A percentile compares a stretch with the other conserved stretches of the same genome.
Evolutionary conservation across 495 filamentous ascomycete genomes (phyloP).

Genomic region (Penicillium antarcticum): DNA sequence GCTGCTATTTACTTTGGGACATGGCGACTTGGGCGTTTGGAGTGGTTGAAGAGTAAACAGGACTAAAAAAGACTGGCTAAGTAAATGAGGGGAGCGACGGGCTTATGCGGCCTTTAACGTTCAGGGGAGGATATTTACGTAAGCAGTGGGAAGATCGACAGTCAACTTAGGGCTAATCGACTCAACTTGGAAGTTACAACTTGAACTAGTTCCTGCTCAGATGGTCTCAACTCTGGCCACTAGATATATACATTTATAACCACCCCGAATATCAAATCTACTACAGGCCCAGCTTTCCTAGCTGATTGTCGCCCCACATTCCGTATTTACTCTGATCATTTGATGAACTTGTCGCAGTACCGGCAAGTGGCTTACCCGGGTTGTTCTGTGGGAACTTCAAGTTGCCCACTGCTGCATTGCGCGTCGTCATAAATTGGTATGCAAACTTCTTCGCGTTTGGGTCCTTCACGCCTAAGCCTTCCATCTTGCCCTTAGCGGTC

Average conservation of each 20-base stretch:
- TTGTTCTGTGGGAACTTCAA: neutral
- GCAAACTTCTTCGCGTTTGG: slow-evolving; percentile 1
- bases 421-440: neutral
- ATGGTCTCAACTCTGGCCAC: too few species aligned
- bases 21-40: neutral
- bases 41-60: neutral
- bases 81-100: slow-evolving; percentile 2
- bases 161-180: too few species aligned
- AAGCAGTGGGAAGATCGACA: too few species aligned
- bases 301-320: neutral
- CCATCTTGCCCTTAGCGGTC: neutral
- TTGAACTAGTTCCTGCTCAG: too few species aligned
- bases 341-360: slow-evolving; percentile 2
- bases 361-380: neutral
- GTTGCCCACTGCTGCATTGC: neutral
- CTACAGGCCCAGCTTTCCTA: slow-evolving; percentile 5
- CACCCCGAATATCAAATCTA: slow-evolving; percentile 2
- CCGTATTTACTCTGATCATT: slow-evolving; percentile 3
- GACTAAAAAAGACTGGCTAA: neutral
- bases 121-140: too few species aligned
- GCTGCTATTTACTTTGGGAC: slow-evolving; percentile 5
- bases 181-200: too few species aligned
- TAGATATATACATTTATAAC: too few species aligned
- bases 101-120: neutral
- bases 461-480: neutral